These are phyloP conservation scores for Magnaporthiopsis incrustans DNA, from an alignment of 2,329 filamentous ascomycete species.

Conservation along the genomic window DNA sequence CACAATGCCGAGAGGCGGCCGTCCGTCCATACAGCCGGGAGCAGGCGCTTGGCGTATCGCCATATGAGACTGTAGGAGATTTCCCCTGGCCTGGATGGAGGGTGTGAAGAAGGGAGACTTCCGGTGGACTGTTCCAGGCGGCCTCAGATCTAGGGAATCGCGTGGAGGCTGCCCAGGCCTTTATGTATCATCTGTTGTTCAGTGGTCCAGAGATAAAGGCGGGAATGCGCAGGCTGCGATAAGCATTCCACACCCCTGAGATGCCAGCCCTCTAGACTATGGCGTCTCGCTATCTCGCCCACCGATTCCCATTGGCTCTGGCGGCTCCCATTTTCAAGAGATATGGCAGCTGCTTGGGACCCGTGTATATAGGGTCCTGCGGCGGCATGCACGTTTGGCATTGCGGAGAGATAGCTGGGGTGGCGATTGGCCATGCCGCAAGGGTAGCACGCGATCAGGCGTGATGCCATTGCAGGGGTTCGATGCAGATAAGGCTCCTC, in stretches of 20 bases:
- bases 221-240: neutral
- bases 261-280: neutral
- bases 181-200: neutral
- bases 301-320: neutral
- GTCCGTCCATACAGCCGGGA: neutral
- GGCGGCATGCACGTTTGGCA: neutral
- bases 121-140: neutral
- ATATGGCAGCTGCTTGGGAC: neutral
- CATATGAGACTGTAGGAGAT: neutral
- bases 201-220: neutral
- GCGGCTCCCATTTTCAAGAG: neutral
- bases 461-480: neutral
- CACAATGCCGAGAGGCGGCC: neutral
- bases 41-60: too few species aligned
- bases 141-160: neutral
- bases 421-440: neutral
- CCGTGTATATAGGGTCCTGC: too few species aligned
- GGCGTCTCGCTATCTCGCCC: neutral
- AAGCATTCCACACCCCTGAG: neutral
- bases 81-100: neutral
- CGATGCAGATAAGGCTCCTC: neutral
- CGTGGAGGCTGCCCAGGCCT: neutral
- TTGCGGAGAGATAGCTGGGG: neutral
- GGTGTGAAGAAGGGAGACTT: neutral
- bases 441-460: neutral